These are phyloP conservation scores for Gloeopeniophorella convolvens DNA, from an alignment of 768 basidiomycete species.

Conservation along the genomic window DNA sequence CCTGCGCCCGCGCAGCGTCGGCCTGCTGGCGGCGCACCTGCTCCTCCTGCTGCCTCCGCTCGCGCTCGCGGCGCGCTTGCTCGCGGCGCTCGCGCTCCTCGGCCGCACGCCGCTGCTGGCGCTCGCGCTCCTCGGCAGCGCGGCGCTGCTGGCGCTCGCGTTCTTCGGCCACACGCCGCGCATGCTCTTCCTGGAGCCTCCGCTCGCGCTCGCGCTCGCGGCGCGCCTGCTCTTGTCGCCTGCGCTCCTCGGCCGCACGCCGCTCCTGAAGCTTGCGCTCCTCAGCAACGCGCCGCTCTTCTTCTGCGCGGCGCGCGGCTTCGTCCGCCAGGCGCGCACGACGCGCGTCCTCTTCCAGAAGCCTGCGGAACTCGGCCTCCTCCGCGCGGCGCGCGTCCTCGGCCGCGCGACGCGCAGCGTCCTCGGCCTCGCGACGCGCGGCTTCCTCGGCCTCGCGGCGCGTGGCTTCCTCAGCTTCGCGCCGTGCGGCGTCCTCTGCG, in stretches of 20 bases:
- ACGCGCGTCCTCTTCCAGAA: not conserved
- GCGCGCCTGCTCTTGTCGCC: not conserved
- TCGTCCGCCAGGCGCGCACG: not conserved
- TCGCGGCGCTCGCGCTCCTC: not conserved
- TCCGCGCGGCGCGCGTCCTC: not conserved
- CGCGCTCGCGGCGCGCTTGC: not conserved
- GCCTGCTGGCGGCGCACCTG: not conserved
- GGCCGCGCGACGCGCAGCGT: no score
- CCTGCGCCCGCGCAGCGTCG: not conserved
- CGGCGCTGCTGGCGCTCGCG: not conserved
- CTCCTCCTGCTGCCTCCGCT: not conserved
- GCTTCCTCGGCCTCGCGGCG: not conserved
- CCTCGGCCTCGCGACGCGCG: not conserved
- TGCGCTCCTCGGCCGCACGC: not conserved
- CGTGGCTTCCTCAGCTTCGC: not conserved
- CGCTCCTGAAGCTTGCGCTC: not conserved
- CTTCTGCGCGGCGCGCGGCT: not conserved
- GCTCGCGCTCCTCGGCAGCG: not conserved
- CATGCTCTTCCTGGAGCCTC: not conserved
- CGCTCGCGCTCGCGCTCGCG: not conserved
- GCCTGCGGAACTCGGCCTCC: not conserved
- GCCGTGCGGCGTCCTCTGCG: not conserved
- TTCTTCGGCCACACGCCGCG: not conserved
- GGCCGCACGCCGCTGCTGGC: not conserved
- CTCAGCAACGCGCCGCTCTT: not conserved